These are phyloP conservation scores for Tylopilus sp. DNA, from an alignment of 768 basidiomycete genomes.

Conservation along the genomic window DNA sequence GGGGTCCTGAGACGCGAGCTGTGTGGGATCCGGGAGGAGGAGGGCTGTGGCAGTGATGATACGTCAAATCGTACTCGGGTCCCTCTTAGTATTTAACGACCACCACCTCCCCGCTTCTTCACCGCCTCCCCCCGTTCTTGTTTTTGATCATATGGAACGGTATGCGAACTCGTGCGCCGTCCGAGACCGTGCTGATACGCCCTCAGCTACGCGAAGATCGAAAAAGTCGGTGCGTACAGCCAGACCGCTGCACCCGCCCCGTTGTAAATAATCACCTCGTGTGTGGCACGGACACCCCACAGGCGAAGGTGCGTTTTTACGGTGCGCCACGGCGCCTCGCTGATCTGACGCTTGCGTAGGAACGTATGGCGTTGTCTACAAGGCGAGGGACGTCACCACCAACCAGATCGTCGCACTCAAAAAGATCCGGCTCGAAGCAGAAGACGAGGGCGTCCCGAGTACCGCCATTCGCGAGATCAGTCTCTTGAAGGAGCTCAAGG, in stretches of 20 bases:
- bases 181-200: constrained; percentile 16
- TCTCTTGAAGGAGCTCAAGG: constrained; percentile 92
- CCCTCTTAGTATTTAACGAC: constrained; percentile 16
- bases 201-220: constrained; percentile 90
- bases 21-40: neutral
- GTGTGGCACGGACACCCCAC: constrained; percentile 18
- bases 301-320: constrained; percentile 41
- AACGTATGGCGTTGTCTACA: constrained; percentile 98
- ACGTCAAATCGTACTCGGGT: neutral
- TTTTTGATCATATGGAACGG: constrained; percentile 31
- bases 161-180: constrained; percentile 18
- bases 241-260: constrained; percentile 2
- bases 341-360: constrained; percentile 46
- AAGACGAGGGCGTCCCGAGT: constrained; percentile 97
- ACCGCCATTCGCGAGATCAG: constrained; percentile 99
- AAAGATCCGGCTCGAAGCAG: constrained; percentile 97
- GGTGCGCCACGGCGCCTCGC: neutral
- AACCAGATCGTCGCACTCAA: constrained; percentile 92
- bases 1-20: constrained; percentile 3
- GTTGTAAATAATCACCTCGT: constrained; percentile 8
- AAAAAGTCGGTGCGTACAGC: constrained; percentile 88
- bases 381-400: constrained; percentile 78
- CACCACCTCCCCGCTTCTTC: constrained; percentile 5
- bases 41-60: constrained; percentile 12
- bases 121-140: constrained; percentile 1